Base-by-base conservation (phyloP, 257 asterid genomes). In the Nicotiana knightiana region DNA sequence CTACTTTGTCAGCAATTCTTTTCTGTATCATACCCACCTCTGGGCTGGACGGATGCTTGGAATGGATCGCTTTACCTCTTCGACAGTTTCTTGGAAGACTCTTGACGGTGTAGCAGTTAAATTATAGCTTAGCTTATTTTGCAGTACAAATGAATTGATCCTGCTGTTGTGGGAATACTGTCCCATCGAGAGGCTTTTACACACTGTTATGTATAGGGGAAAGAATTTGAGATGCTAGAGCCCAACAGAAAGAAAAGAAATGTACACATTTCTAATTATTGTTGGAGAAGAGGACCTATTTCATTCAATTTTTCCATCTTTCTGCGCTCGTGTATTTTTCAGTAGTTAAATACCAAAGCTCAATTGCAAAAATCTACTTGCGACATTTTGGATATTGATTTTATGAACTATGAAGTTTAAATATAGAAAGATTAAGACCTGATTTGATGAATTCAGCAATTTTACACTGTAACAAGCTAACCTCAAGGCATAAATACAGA, bases 1-100 rank as follows among this genome's bases (percentile, higher is more conserved):
- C 66, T 51, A 82, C 33, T 53, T 24, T 51, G 61, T 71, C 15
- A 32, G 82, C 65, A 84, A 55, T 80, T 59, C 73, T 75, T 12
- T 89, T 90, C 87, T 90, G 96, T 88, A 88, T 78, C 67, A 63
- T 84, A 86, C 24, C 79, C 39, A 46, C 61, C 79, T 33, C 15
- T 58, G 62, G 33, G 43, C 57, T 17, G 53, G 53, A 68, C 15
- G n/a, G 26, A 59, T 30, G 81, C 84, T 80, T 81, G 75, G 82
- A 67, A 51, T 48, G 63, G 46, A 51, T 75, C 63, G 16, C 79
- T 48, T 46, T 54, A 73, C 61, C 62, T 73, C 79, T 73, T 73
- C 8, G 9, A 26, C 79, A 75, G 79, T 51, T 75, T 15, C 63
- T 7, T 26, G 63, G 6, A 75, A 51, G 63, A 51, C 63, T 75